These are phyloP conservation scores for Calocybe indica DNA, from an alignment of 768 basidiomycete species.

Conservation along the genomic window DNA sequence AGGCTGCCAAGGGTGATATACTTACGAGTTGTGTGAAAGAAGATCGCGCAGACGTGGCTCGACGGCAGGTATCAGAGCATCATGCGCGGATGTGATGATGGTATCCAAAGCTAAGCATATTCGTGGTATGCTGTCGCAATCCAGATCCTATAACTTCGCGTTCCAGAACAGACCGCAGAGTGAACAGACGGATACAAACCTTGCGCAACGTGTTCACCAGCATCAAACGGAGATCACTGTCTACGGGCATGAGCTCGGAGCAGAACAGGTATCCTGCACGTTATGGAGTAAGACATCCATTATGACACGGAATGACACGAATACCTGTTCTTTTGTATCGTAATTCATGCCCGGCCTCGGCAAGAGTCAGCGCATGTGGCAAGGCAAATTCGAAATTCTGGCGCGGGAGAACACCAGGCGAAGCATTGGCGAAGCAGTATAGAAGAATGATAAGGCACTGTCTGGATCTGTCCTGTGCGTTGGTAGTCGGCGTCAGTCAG, in stretches of 20 bases:
- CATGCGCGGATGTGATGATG: constrained; percentile 53
- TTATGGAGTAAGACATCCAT: not conserved
- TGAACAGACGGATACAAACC: constrained; percentile 27
- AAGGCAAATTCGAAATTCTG: constrained; percentile 67
- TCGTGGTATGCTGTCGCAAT: constrained; percentile 44
- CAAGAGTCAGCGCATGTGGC: constrained; percentile 69
- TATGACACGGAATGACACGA: constrained; percentile 3
- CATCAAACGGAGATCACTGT: constrained; percentile 75
- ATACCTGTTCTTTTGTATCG: constrained; percentile 66
- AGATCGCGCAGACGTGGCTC: constrained; percentile 59
- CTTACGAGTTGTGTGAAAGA: constrained; percentile 73
- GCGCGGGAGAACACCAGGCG: constrained; percentile 32
- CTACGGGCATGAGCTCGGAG: constrained; percentile 58
- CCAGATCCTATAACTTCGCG: constrained; percentile 55
- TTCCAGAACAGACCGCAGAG: not conserved
- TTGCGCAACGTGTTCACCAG: constrained; percentile 83
- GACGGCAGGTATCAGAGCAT: constrained; percentile 73
- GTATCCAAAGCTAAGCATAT: constrained; percentile 72
- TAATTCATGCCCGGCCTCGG: constrained; percentile 57
- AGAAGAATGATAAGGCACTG: constrained; percentile 65
- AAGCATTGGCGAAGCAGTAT: constrained; percentile 55
- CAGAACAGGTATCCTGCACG: constrained; percentile 73
- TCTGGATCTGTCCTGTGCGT: constrained; percentile 51
- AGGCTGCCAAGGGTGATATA: constrained; percentile 23
- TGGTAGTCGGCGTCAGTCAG: constrained; percentile 1